These are phyloP conservation scores for Lachancea sp. DNA, from an alignment of 805 yeast genomes.

Conservation along the genomic window DNA sequence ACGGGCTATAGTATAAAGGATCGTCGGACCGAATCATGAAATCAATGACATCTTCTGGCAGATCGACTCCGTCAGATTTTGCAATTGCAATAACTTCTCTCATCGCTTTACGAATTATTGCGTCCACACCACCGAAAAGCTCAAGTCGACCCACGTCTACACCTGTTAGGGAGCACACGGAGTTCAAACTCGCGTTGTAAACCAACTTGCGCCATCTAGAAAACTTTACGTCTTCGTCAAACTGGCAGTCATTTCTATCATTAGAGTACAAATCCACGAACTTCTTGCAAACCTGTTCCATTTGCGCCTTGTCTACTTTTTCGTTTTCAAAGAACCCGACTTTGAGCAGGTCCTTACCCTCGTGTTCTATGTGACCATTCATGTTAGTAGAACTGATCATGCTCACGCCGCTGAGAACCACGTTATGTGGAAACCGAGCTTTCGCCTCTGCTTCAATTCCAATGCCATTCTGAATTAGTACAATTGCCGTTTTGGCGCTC, in stretches of 20 bases:
- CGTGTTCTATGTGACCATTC: slow-evolving; percentile 42
- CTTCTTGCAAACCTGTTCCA: slow-evolving; percentile 34
- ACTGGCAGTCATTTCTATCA: slow-evolving; percentile 37
- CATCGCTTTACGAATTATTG: slow-evolving; percentile 54
- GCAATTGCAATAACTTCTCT: slow-evolving; percentile 60
- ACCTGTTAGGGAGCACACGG: slow-evolving; percentile 52
- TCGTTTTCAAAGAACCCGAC: slow-evolving; percentile 41
- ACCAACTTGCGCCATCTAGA: slow-evolving; percentile 62
- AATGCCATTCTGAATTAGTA: slow-evolving; percentile 58
- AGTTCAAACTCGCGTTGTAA: slow-evolving; percentile 63
- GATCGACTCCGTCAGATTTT: slow-evolving; percentile 54
- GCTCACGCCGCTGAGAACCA: slow-evolving; percentile 54
- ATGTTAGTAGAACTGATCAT: slow-evolving; percentile 51
- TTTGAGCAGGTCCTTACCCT: slow-evolving; percentile 39
- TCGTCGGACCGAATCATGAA: slow-evolving; percentile 52
- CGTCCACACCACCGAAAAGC: slow-evolving; percentile 38
- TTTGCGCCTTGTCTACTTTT: slow-evolving; percentile 22
- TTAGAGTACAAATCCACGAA: slow-evolving; percentile 43
- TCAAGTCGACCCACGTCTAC: slow-evolving; percentile 53
- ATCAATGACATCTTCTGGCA: slow-evolving; percentile 46
- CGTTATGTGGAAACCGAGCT: slow-evolving; percentile 43
- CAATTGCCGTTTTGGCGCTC: slow-evolving; percentile 41
- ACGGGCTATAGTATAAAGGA: slow-evolving; percentile 55
- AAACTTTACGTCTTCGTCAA: slow-evolving; percentile 41
- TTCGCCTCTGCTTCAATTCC: slow-evolving; percentile 52